Evolutionary conservation across 495 filamentous ascomycete genomes (phyloP).

Genomic region (Neurospora sp.): DNA sequence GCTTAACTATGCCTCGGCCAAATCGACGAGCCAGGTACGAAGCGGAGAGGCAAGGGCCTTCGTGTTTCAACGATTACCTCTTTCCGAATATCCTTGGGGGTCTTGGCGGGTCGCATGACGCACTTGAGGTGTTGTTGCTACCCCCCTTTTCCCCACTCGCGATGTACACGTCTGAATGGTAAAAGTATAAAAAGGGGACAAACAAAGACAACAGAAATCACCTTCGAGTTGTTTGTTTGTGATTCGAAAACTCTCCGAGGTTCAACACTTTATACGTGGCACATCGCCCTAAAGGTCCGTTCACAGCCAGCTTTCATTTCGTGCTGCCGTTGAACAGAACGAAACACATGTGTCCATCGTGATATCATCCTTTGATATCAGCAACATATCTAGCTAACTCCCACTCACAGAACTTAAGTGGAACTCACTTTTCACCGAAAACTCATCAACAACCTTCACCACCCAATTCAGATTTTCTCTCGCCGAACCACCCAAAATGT

Average conservation of each 20-base stretch:
- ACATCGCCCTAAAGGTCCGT: background rate
- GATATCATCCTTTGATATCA: background rate
- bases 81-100: background rate
- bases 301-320: background rate
- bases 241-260: background rate
- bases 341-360: background rate
- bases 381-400: background rate
- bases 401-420: background rate
- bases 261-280: background rate
- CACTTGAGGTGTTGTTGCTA: background rate
- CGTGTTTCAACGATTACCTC: background rate
- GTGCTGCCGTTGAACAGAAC: background rate
- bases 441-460: background rate
- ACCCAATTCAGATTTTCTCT: no score
- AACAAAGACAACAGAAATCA: background rate
- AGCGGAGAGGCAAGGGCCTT: background rate
- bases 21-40: background rate
- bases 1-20: background rate
- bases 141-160: background rate
- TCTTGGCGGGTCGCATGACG: background rate
- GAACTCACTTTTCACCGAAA: background rate
- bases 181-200: background rate
- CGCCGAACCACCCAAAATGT: conserved; percentile 8
- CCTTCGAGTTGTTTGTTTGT: background rate
- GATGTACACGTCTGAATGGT: background rate